Evolutionary conservation across 2,329 filamentous ascomycete species (phyloP).

Genomic region (Leptographium galeiforme): DNA sequence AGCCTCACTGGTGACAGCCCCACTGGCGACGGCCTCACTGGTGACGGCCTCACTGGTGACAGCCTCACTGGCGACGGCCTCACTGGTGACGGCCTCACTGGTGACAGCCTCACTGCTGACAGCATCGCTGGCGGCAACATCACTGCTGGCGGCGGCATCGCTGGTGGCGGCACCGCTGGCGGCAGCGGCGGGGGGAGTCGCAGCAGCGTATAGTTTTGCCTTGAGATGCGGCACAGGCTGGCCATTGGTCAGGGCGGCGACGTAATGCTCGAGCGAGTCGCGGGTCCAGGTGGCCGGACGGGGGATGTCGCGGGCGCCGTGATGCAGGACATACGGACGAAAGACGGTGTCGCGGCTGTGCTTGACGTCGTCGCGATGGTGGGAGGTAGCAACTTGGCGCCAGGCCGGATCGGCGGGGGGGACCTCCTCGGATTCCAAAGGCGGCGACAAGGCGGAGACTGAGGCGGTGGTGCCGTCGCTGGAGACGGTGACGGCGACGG

Average conservation of each 20-base stretch:
- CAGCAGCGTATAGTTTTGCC: constrained; percentile 20
- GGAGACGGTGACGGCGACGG: not conserved
- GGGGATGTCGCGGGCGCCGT: constrained; percentile 25
- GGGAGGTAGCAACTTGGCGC: constrained; percentile 6
- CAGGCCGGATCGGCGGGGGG: not conserved
- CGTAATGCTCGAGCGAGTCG: constrained; percentile 27
- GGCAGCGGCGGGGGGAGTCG: too few species aligned
- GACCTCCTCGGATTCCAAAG: too few species aligned
- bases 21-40: too few species aligned
- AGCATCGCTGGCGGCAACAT: too few species aligned
- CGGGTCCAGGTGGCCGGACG: constrained; percentile 27
- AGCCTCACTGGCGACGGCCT: not conserved
- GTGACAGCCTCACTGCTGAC: not conserved
- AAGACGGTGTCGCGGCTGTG: constrained; percentile 5
- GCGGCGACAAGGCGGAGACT: not conserved
- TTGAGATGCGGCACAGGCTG: constrained; percentile 20
- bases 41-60: not conserved
- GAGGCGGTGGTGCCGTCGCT: not conserved
- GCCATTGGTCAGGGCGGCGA: constrained; percentile 26
- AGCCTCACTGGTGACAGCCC: not conserved
- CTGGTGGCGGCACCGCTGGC: not conserved
- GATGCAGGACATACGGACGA: constrained; percentile 9
- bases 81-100: not conserved
- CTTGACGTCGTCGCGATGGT: constrained; percentile 1
- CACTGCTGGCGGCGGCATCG: not conserved